phyloP scores from a whole-genome alignment of 1,284 basidiomycete genomes.

The Bondarzewia mesenterica region DNA sequence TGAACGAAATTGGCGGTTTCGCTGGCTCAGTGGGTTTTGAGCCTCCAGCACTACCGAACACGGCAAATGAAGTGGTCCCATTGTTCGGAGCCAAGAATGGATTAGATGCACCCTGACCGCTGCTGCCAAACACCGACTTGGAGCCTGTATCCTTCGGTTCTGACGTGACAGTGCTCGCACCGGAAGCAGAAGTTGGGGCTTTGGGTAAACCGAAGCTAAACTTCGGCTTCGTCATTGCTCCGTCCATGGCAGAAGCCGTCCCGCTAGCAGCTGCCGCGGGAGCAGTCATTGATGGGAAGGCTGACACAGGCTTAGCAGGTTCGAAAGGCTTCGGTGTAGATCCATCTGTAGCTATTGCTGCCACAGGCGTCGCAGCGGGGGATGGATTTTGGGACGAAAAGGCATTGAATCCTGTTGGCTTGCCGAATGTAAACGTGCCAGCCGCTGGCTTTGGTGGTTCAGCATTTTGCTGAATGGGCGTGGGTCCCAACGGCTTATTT shows the following conservation, averaged over 20 bases:
- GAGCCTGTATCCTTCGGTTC: neutral
- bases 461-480: neutral
- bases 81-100: neutral
- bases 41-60: neutral
- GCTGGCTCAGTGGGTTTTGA: neutral
- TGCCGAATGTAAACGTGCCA: neutral
- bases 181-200: slow-evolving; percentile 4
- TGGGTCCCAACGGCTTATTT: neutral
- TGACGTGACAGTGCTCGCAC: neutral
- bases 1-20: neutral
- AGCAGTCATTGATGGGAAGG: neutral
- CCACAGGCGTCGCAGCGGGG: neutral
- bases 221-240: slow-evolving; percentile 14
- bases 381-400: neutral
- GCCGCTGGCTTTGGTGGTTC: neutral
- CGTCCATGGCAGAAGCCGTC: slow-evolving; percentile 5
- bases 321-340: neutral
- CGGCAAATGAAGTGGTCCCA: neutral
- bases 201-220: slow-evolving; percentile 24
- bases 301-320: neutral
- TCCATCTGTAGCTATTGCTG: neutral
- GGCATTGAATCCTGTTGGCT: neutral
- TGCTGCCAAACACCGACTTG: neutral
- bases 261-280: slow-evolving; percentile 1
- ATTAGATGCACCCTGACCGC: neutral